Evolutionary conservation across 768 basidiomycete species (phyloP).

Genomic region (Termitomyces sp.): DNA sequence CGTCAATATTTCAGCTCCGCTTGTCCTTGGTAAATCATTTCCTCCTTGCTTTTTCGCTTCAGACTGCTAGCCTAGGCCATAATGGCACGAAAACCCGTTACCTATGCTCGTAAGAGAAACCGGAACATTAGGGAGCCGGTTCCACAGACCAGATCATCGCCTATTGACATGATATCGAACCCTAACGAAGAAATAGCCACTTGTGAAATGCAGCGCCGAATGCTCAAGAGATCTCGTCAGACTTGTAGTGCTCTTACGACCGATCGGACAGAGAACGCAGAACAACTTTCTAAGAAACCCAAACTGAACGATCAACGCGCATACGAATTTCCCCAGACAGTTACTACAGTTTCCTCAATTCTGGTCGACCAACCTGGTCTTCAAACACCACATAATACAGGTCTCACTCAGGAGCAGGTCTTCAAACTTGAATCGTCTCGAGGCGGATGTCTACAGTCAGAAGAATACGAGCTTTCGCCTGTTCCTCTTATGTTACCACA

Average conservation of each 20-base stretch:
- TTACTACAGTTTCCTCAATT: not conserved
- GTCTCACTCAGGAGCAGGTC: constrained; percentile 11
- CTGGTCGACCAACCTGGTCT: not conserved
- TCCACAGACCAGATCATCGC: constrained; percentile 6
- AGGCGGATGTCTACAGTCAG: constrained; percentile 1
- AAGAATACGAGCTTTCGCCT: constrained; percentile 12
- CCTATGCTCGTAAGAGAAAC: constrained; percentile 14
- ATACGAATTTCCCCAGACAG: not conserved
- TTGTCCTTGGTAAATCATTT: no score
- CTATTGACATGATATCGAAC: constrained; percentile 6
- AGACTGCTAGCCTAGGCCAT: not conserved
- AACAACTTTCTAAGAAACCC: constrained; percentile 8
- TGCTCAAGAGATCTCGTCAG: constrained; percentile 15
- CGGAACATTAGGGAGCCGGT: not conserved
- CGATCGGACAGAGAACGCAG: not conserved
- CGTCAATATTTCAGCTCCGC: no score
- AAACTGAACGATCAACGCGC: not conserved
- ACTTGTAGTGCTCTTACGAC: not conserved
- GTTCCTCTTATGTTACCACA: constrained; percentile 8
- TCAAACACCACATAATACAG: constrained; percentile 14
- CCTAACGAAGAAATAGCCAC: constrained; percentile 8
- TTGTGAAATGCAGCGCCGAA: constrained; percentile 14
- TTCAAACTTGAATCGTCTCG: constrained; percentile 12
- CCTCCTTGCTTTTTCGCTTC: not conserved
- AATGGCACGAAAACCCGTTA: constrained; percentile 16